Evolutionary conservation across 495 filamentous ascomycete genomes (phyloP), one percentile per base, ranked within the genome.

Genomic region (Penicillium desertorum): DNA sequence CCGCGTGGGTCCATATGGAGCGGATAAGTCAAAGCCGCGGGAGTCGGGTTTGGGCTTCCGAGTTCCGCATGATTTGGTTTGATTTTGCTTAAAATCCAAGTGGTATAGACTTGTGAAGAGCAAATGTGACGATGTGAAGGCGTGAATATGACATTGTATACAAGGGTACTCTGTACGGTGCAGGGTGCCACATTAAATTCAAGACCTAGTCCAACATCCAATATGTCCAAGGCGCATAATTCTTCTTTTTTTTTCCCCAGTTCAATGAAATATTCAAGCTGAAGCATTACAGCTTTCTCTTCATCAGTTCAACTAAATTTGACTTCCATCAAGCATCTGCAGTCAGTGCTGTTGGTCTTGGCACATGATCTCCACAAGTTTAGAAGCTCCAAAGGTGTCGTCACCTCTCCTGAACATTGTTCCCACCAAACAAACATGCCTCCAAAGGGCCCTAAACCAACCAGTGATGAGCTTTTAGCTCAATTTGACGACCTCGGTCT

Each of bases 381-480:
- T 48, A 52, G 65, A 59, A 66, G 66, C 63, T 67, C 59, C 51
- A 56, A 62, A 57, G 25, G 66, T 69, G 66, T 67, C 66, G 66
- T 69, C 66, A 69, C 66, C 60, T 69, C 65, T 65, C 66, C 66
- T 69, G 59, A 69, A 60, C 67, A 50, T 27, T 48, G 27, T 32
- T 48, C 19, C 29, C 45, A 3, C 17, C 56, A 50, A 41, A 62
- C 47, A 46, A 70, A 47, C 39, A 79, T 79, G 77, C 68, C 69
- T 47, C 69, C 77, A 25, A 80, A 80, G 68, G 75, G 71, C 61
- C 72, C 77, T 39, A 82, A 86, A 54, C 79, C 81, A 22, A 87
- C 86, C 54, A 88, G 86, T 64, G 90, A 95, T 62, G 90, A 95
- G 69, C 80, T 96, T 43, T 80, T 89, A 39, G 88, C 90, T 69